phyloP scores from a whole-genome alignment of 2,329 filamentous ascomycete genomes.

The Penicillium sp. region DNA sequence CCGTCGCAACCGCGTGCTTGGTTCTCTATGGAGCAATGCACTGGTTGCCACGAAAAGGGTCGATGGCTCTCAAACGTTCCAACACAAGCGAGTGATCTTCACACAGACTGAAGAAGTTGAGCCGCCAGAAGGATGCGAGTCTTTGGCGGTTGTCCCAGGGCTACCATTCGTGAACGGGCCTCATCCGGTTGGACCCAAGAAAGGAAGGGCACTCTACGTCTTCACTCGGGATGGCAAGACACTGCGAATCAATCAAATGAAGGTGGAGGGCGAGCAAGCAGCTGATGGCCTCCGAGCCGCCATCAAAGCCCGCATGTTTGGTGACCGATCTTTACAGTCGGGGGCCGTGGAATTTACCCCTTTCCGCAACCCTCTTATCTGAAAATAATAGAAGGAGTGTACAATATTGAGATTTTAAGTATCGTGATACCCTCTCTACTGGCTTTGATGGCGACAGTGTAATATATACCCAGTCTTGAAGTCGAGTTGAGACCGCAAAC shows the following conservation, averaged over 20 bases:
- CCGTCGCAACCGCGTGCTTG: constrained; percentile 55
- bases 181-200: constrained; percentile 23
- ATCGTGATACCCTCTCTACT: constrained; percentile 15
- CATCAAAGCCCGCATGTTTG: constrained; percentile 38
- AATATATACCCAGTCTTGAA: too few species aligned
- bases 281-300: constrained; percentile 35
- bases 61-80: constrained; percentile 17
- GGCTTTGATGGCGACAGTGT: too few species aligned
- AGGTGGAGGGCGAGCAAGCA: constrained; percentile 37
- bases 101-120: constrained; percentile 33
- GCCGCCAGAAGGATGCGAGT: constrained; percentile 21
- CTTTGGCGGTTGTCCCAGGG: constrained; percentile 31
- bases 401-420: constrained; percentile 14
- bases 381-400: constrained; percentile 13
- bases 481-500: too few species aligned
- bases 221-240: constrained; percentile 35
- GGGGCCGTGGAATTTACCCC: constrained; percentile 23
- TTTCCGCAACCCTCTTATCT: constrained; percentile 34
- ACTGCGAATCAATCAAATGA: constrained; percentile 35
- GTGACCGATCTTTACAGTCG: constrained; percentile 25
- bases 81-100: constrained; percentile 36
- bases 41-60: constrained; percentile 20
- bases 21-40: constrained; percentile 58
- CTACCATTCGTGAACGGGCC: constrained; percentile 33
- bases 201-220: constrained; percentile 31